Evolutionary conservation across 176 grass and related monocot species (phyloP).

Genomic region (Aegilops umbellulata): DNA sequence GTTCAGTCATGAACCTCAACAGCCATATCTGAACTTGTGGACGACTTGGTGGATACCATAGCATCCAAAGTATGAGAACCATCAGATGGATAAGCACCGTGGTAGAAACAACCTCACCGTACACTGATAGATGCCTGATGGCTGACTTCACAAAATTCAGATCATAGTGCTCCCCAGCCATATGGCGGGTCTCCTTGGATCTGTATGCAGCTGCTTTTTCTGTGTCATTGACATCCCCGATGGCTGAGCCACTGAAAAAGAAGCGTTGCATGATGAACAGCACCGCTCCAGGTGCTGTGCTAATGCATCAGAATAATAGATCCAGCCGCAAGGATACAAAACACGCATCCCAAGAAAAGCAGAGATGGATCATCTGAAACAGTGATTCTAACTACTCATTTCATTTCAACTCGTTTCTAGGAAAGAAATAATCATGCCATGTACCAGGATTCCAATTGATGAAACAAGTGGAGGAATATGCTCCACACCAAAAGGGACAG

Average conservation of each 20-base stretch:
- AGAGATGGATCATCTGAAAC: constrained; percentile 23
- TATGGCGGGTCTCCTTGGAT: constrained; percentile 53
- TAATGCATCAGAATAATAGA: constrained; percentile 44
- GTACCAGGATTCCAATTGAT: constrained; percentile 2
- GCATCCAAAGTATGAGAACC: neutral
- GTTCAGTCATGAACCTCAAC: neutral
- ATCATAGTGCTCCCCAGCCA: constrained; percentile 50
- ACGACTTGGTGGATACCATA: neutral
- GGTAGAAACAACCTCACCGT: constrained; percentile 32
- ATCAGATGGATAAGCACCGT: constrained; percentile 24
- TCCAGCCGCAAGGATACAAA: constrained; percentile 41
- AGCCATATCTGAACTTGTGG: neutral
- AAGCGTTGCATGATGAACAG: constrained; percentile 47
- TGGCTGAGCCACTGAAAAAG: constrained; percentile 30
- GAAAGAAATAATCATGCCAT: constrained; percentile 15
- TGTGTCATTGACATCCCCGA: constrained; percentile 36
- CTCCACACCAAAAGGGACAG: constrained; percentile 10
- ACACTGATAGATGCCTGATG: constrained; percentile 35
- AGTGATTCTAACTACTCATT: constrained; percentile 25
- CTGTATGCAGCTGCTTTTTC: constrained; percentile 37
- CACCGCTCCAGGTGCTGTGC: constrained; percentile 50
- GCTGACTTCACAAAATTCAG: constrained; percentile 48
- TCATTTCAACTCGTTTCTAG: constrained; percentile 15
- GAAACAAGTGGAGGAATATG: constrained; percentile 19
- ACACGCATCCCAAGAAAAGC: constrained; percentile 3